Evolutionary conservation across 2,329 filamentous ascomycete species (phyloP).

Genomic region (Fusarium drepaniforme): DNA sequence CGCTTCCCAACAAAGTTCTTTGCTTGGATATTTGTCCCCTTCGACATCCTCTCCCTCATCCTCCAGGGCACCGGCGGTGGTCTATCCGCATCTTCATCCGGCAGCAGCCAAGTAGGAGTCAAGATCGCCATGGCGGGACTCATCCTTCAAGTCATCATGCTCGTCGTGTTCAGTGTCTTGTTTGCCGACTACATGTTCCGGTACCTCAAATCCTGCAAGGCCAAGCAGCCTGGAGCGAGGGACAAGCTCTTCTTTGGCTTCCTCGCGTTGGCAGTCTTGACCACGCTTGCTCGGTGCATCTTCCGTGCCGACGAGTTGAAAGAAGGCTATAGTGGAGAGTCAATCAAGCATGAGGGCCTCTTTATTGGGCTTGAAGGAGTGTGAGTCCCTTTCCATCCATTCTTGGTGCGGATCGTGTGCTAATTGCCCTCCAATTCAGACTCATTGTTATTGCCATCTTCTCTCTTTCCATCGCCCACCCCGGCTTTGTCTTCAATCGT

Average conservation of each 20-base stretch:
- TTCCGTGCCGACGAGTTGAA: slow-evolving; percentile 69
- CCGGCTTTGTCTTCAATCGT: slow-evolving; percentile 11
- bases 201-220: slow-evolving; percentile 27
- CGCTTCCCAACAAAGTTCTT: slow-evolving; percentile 50
- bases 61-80: slow-evolving; percentile 65
- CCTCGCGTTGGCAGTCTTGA: slow-evolving; percentile 61
- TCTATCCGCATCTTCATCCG: slow-evolving; percentile 50
- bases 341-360: slow-evolving; percentile 58
- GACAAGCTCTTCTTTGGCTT: slow-evolving; percentile 49
- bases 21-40: slow-evolving; percentile 57
- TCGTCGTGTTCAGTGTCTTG: slow-evolving; percentile 57
- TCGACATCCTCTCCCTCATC: slow-evolving; percentile 62
- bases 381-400: slow-evolving; percentile 19
- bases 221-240: neutral
- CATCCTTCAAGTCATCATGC: slow-evolving; percentile 61
- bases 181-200: slow-evolving; percentile 56
- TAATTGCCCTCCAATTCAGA: neutral
- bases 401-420: neutral
- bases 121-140: slow-evolving; percentile 63
- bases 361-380: slow-evolving; percentile 60
- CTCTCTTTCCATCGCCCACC: slow-evolving; percentile 20
- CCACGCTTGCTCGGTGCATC: slow-evolving; percentile 66
- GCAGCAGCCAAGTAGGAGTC: slow-evolving; percentile 56
- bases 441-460: slow-evolving; percentile 27
- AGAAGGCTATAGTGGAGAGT: slow-evolving; percentile 63